These are phyloP conservation scores for Penstemon eatonii DNA, from an alignment of 257 asterid genomes.

Conservation along the genomic window DNA sequence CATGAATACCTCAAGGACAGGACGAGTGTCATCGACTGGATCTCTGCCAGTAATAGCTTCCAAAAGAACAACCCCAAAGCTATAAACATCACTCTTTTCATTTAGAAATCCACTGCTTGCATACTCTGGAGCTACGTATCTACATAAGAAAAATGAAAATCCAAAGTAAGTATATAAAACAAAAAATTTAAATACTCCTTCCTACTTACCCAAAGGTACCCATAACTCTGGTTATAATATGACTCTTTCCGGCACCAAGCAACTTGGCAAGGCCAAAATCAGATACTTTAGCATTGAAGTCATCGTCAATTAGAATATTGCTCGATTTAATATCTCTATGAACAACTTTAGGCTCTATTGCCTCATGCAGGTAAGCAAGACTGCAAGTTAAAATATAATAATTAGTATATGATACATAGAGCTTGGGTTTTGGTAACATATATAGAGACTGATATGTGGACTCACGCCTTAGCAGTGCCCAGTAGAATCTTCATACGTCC, in stretches of 20 bases:
- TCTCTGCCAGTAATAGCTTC: constrained; percentile 84
- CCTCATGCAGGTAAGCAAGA: constrained; percentile 81
- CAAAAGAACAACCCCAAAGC: constrained; percentile 72
- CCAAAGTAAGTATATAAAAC: background rate
- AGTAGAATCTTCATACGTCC: constrained; percentile 48
- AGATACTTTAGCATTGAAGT: constrained; percentile 79
- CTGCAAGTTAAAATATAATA: constrained; percentile 36
- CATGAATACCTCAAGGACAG: constrained; percentile 58
- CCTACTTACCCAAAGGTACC: constrained; percentile 75
- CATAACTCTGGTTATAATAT: constrained; percentile 86
- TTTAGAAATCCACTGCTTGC: constrained; percentile 77
- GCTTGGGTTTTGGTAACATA: background rate
- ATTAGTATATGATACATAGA: background rate
- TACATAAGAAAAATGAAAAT: constrained; percentile 16
- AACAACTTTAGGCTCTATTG: constrained; percentile 85
- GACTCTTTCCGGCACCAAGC: constrained; percentile 79
- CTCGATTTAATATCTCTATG: constrained; percentile 85
- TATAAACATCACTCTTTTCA: constrained; percentile 82
- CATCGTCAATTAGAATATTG: constrained; percentile 77
- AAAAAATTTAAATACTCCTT: constrained; percentile 24
- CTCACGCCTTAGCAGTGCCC: constrained; percentile 54
- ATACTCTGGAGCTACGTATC: constrained; percentile 88
- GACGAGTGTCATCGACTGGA: constrained; percentile 75
- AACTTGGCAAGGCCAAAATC: constrained; percentile 92
- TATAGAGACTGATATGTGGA: constrained; percentile 1